These are phyloP conservation scores for Endoconidiophora laricicola DNA, from an alignment of 2,329 filamentous ascomycete genomes.

Conservation along the genomic window DNA sequence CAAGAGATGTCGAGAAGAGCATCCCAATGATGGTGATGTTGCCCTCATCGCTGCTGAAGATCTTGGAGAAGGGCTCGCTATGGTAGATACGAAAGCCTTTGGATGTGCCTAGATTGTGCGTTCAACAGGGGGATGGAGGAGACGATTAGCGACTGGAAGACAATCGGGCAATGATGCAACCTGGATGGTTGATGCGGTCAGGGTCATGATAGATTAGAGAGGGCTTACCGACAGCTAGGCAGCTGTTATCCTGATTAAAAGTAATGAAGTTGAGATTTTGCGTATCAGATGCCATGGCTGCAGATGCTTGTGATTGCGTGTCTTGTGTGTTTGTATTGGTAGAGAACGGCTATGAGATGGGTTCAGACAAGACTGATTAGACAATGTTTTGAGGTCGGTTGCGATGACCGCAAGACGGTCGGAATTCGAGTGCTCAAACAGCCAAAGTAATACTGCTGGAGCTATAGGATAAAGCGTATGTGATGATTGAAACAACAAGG, in stretches of 20 bases:
- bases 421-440: too few species aligned
- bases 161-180: too few species aligned
- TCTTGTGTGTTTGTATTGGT: background rate
- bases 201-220: background rate
- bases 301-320: background rate
- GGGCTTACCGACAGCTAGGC: slow-evolving; percentile 73
- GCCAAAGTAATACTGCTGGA: too few species aligned
- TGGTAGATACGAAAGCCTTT: slow-evolving; percentile 94
- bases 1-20: slow-evolving; percentile 94
- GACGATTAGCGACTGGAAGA: background rate
- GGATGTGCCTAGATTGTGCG: slow-evolving; percentile 51
- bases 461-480: too few species aligned
- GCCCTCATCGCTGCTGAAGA: slow-evolving; percentile 84
- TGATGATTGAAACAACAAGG: too few species aligned
- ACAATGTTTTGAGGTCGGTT: too few species aligned
- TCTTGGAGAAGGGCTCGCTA: slow-evolving; percentile 88
- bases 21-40: slow-evolving; percentile 96
- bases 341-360: too few species aligned
- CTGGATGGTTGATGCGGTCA: too few species aligned
- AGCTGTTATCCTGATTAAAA: slow-evolving; percentile 98
- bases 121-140: slow-evolving; percentile 8
- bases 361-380: too few species aligned
- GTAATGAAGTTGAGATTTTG: slow-evolving; percentile 91
- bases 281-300: slow-evolving; percentile 22
- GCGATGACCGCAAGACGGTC: too few species aligned